These are phyloP conservation scores for Pleurotus pulmonarius DNA, from an alignment of 768 basidiomycete genomes.

Conservation along the genomic window DNA sequence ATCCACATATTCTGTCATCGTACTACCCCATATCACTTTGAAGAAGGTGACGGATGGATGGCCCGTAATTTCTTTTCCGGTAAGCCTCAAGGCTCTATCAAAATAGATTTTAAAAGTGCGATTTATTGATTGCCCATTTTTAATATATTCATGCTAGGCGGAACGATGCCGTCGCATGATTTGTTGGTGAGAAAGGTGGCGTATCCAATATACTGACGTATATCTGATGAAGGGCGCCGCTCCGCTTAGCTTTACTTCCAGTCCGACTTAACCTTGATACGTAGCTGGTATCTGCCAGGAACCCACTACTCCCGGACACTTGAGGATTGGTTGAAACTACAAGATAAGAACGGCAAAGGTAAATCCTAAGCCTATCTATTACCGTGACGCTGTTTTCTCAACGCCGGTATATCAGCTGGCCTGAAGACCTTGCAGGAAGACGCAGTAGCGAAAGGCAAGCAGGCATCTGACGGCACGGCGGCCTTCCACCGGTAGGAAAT, in stretches of 20 bases:
- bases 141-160: constrained; percentile 31
- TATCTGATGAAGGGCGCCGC: background rate
- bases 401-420: constrained; percentile 10
- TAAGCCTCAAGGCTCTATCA: constrained; percentile 11
- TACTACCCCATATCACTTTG: constrained; percentile 65
- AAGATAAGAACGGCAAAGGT: constrained; percentile 50
- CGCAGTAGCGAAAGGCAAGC: constrained; percentile 20
- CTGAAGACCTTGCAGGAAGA: constrained; percentile 32
- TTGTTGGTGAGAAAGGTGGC: constrained; percentile 36
- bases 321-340: constrained; percentile 61
- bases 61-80: constrained; percentile 69
- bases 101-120: background rate
- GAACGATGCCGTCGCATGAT: constrained; percentile 70
- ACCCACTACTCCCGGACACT: constrained; percentile 60
- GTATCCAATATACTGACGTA: background rate
- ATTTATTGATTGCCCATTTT: background rate
- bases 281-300: constrained; percentile 62
- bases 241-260: constrained; percentile 57
- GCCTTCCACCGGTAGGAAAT: background rate
- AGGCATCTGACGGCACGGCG: constrained; percentile 4
- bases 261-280: constrained; percentile 50
- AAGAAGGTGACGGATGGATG: constrained; percentile 73
- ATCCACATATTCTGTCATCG: constrained; percentile 70
- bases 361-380: background rate
- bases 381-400: background rate